Conservation (phyloP, 805 yeast species). For the Ogataea nitratoaversa region DNA sequence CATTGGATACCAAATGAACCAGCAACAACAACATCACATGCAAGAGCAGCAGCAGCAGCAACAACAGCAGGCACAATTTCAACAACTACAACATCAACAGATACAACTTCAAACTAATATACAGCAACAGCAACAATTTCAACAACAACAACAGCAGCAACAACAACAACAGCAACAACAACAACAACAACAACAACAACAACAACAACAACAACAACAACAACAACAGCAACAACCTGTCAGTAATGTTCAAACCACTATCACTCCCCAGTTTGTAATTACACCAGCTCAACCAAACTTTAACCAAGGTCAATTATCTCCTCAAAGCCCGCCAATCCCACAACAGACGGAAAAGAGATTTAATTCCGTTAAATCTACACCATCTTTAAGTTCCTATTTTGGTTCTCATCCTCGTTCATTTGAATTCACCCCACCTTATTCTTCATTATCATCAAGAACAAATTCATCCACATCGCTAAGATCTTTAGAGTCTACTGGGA, state of each 20-base stretch:
- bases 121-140: constrained; percentile 6
- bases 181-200: constrained; percentile 5
- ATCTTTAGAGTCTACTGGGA: constrained; percentile 26
- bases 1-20: constrained; percentile 12
- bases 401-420: constrained; percentile 6
- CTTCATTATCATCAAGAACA: constrained; percentile 28
- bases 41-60: constrained; percentile 9
- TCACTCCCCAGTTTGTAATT: constrained; percentile 5
- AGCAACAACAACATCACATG: constrained; percentile 8
- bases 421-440: constrained; percentile 27
- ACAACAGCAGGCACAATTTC: constrained; percentile 13
- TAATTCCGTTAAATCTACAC: constrained; percentile 21
- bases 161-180: constrained; percentile 10
- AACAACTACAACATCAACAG: constrained; percentile 3
- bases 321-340: constrained; percentile 13
- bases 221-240: constrained; percentile 10
- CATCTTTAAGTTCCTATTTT: constrained; percentile 18
- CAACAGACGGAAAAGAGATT: constrained; percentile 8
- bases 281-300: constrained; percentile 3
- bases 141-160: constrained; percentile 10
- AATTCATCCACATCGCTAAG: constrained; percentile 29
- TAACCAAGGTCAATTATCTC: constrained; percentile 5
- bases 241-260: neutral
- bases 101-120: constrained; percentile 3
- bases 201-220: constrained; percentile 7